A percentile compares a stretch with the other conserved stretches of the same genome.
These are phyloP conservation scores for Aquanectria penicillioides DNA, from an alignment of 2,329 filamentous ascomycete genomes.

Conservation along the genomic window DNA sequence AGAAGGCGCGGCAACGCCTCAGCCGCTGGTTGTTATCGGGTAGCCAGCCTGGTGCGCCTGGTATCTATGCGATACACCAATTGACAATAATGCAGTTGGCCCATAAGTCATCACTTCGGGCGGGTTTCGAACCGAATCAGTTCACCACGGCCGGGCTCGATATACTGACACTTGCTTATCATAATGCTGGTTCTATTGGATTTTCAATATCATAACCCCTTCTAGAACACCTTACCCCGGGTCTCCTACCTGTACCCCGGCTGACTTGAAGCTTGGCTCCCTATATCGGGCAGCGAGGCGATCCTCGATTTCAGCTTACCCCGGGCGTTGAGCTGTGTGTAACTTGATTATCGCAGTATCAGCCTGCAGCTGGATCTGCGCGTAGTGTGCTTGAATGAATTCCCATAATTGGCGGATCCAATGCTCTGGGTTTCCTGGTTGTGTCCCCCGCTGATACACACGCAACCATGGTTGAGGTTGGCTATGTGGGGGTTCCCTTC, in stretches of 20 bases:
- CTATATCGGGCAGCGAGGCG: not conserved
- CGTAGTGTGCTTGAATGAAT: not conserved
- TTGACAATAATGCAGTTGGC: too few relatives aligned
- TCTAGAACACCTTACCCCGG: constrained; percentile 1
- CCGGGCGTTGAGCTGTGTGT: not conserved
- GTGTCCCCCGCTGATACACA: constrained; percentile 14
- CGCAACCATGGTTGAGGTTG: constrained; percentile 2
- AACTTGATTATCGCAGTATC: not conserved
- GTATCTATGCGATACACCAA: constrained; percentile 3
- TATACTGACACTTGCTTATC: too few relatives aligned
- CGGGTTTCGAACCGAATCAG: constrained; percentile 1
- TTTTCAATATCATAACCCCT: not conserved
- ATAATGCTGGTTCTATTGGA: not conserved
- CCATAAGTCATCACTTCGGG: not conserved
- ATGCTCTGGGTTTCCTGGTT: constrained; percentile 9
- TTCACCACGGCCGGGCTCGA: too few relatives aligned
- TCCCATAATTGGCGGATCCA: constrained; percentile 20
- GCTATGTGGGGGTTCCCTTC: constrained; percentile 18
- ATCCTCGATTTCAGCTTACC: not conserved
- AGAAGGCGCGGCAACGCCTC: too few relatives aligned
- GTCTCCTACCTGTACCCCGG: constrained; percentile 11
- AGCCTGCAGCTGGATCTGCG: constrained; percentile 6
- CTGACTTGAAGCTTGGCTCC: constrained; percentile 16
- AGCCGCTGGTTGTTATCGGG: constrained; percentile 4
- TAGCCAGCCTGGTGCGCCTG: too few relatives aligned